Percentiles rank a stretch among this genome's conserved stretches.
These are phyloP conservation scores for Flaveria brownii DNA, from an alignment of 129 eudicot species.

Conservation along the genomic window DNA sequence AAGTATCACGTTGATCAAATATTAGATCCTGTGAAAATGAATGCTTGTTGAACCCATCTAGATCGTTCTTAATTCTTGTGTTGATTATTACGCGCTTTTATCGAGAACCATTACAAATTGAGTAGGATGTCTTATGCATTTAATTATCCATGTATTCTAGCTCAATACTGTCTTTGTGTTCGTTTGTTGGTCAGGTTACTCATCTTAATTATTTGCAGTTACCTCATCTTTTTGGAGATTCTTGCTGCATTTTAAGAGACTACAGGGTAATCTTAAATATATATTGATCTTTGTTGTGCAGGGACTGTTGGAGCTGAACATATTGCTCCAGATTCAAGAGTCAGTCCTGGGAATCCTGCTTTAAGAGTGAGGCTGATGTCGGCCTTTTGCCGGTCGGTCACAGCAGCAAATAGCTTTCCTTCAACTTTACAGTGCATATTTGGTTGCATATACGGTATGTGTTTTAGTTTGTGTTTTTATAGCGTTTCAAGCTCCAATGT, in stretches of 20 bases:
- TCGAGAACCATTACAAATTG: constrained; percentile 7
- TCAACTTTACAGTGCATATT: constrained; percentile 94
- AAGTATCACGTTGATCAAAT: constrained; percentile 7
- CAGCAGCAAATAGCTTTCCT: constrained; percentile 94
- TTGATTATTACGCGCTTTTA: constrained; percentile 8
- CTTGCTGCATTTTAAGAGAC: constrained; percentile 11
- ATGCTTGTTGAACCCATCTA: not conserved
- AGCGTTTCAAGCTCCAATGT: constrained; percentile 16
- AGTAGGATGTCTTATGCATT: constrained; percentile 23
- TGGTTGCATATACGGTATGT: constrained; percentile 89
- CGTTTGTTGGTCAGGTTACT: constrained; percentile 4
- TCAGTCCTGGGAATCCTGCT: constrained; percentile 69
- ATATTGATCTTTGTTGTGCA: constrained; percentile 34
- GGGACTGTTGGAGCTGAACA: constrained; percentile 75
- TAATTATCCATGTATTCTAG: constrained; percentile 11
- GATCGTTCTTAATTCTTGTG: constrained; percentile 8
- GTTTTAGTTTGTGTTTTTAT: not conserved
- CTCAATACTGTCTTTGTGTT: constrained; percentile 4
- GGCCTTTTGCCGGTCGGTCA: constrained; percentile 79
- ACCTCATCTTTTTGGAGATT: constrained; percentile 6
- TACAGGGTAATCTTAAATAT: constrained; percentile 17
- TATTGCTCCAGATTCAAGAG: constrained; percentile 67
- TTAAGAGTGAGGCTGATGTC: constrained; percentile 77
- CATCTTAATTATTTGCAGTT: constrained; percentile 15
- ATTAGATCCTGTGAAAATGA: constrained; percentile 8